Base-by-base conservation (phyloP, 1,139 yeast genomes). In the Hanseniaspora gamundiae region DNA sequence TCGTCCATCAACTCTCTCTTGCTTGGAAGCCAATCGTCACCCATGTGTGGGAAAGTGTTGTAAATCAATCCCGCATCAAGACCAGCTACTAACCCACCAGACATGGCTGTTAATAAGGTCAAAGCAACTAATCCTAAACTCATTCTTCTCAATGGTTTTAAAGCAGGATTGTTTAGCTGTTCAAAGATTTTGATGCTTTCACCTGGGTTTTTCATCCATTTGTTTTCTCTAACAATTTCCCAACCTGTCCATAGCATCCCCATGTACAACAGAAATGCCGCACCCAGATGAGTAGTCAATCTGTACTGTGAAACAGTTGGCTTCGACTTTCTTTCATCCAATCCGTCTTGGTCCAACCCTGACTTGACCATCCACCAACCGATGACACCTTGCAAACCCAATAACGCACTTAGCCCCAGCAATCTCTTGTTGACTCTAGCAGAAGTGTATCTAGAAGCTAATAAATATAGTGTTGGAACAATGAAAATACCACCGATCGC, bases 351-450 rank as follows among this genome's bases (percentile, higher is more conserved):
- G 59, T 88, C 94, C 49, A 93, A 72, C 38, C 99, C 99, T 6
- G 95, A 85, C 56, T 83, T 80, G 46, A 93, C 98, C 99, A 93
- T 93, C 99, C 99, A 93, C 98, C 98, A 93, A 33, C 98, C 98
- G 54, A 93, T 82, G 45, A 80, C 81, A 41, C 98, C 98, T 68
- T 93, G 98, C 40, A 93, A 67, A 11, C 95, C 98, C 47, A 93
- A 70, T 44, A 91, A 67, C 1, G 73, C 78, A 36, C 94, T 75
- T 42, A 93, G 73, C 2, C 84, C 82, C 22, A 83, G 63, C 17
- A 91, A 69, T 49, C 87, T 71, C 47, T 69, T 69, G 42, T 87
- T 80, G 2, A 85, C 80, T 50, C 77, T 79, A 2, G 75, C 65
- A 2, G 87, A 78, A n/a, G 88, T 77, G 52, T 69, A 76, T 39